Evolutionary conservation across 371 early-diverging fungal species (phyloP).

Genomic region (Homolaphlyctis polyrhiza): DNA sequence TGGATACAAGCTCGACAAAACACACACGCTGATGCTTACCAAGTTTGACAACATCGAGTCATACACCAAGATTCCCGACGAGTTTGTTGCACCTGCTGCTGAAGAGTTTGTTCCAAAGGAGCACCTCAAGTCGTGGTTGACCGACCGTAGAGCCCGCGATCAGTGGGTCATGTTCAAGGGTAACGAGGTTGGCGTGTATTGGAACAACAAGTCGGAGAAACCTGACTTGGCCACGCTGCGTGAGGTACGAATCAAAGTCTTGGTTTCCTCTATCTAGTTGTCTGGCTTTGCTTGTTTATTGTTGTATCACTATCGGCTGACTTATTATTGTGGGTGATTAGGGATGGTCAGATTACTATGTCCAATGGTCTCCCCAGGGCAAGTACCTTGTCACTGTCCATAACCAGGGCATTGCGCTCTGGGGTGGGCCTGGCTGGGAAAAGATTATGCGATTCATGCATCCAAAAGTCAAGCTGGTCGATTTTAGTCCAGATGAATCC

Average conservation of each 20-base stretch:
- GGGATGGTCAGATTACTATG: slow-evolving; percentile 95
- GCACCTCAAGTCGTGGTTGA: slow-evolving; percentile 86
- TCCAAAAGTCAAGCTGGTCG: slow-evolving; percentile 83
- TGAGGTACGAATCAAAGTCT: too few species aligned
- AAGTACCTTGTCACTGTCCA: slow-evolving; percentile 92
- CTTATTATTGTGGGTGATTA: too few species aligned
- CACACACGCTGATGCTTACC: slow-evolving; percentile 78
- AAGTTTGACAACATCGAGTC: slow-evolving; percentile 87
- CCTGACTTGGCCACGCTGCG: slow-evolving; percentile 75
- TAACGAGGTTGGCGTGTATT: slow-evolving; percentile 77
- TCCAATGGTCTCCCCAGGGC: slow-evolving; percentile 93
- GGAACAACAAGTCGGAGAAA: slow-evolving; percentile 83
- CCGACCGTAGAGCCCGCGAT: slow-evolving; percentile 82
- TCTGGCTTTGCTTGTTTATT: too few species aligned
- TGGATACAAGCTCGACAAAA: slow-evolving; percentile 76
- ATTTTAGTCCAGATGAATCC: slow-evolving; percentile 90
- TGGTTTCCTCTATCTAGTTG: too few species aligned
- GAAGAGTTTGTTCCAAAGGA: slow-evolving; percentile 75
- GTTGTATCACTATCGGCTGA: too few species aligned
- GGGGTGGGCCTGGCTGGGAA: slow-evolving; percentile 93
- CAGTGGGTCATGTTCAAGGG: slow-evolving; percentile 86
- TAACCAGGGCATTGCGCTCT: slow-evolving; percentile 88
- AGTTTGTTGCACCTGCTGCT: slow-evolving; percentile 52
- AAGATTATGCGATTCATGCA: slow-evolving; percentile 89
- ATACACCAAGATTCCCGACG: slow-evolving; percentile 68